These are phyloP conservation scores for Tricholoma furcatifolium DNA, from an alignment of 768 basidiomycete genomes.

Conservation along the genomic window DNA sequence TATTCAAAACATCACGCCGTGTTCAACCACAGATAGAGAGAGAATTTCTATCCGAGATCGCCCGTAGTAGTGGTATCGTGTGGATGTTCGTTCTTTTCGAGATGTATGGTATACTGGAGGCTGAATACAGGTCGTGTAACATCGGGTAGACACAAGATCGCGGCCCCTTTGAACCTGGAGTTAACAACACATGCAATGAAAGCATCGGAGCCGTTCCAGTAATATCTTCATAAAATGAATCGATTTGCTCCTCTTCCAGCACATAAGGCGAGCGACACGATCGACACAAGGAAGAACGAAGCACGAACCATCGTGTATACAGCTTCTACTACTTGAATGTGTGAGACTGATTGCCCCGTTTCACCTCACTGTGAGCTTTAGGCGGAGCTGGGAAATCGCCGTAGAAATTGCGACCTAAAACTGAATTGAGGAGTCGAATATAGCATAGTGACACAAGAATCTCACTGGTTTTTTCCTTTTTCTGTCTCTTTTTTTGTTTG, in stretches of 20 bases:
- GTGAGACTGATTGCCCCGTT: slow-evolving; percentile 67
- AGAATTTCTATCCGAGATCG: too few species aligned
- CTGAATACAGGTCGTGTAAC: too few species aligned
- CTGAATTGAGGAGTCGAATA: neutral
- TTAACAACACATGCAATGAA: neutral
- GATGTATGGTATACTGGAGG: too few species aligned
- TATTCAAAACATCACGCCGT: slow-evolving; percentile 2
- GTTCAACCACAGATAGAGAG: neutral
- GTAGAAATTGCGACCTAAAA: slow-evolving; percentile 41
- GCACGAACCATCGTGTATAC: slow-evolving; percentile 2
- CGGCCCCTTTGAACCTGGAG: too few species aligned
- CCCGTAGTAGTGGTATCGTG: too few species aligned
- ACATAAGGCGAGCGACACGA: neutral
- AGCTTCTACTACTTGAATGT: slow-evolving; percentile 53
- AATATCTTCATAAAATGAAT: neutral
- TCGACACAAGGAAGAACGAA: neutral
- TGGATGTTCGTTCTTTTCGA: too few species aligned
- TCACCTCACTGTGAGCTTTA: slow-evolving; percentile 61
- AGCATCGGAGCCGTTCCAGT: neutral
- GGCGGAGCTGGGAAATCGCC: slow-evolving; percentile 68
- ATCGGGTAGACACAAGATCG: too few species aligned
- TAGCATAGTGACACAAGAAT: slow-evolving; percentile 6
- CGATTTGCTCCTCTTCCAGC: neutral
- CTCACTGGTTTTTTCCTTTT: slow-evolving; percentile 38
- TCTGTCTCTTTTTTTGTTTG: slow-evolving; percentile 51